phyloP scores from a whole-genome alignment of 2,329 filamentous ascomycete genomes.

The Chalaropsis ovoidea region DNA sequence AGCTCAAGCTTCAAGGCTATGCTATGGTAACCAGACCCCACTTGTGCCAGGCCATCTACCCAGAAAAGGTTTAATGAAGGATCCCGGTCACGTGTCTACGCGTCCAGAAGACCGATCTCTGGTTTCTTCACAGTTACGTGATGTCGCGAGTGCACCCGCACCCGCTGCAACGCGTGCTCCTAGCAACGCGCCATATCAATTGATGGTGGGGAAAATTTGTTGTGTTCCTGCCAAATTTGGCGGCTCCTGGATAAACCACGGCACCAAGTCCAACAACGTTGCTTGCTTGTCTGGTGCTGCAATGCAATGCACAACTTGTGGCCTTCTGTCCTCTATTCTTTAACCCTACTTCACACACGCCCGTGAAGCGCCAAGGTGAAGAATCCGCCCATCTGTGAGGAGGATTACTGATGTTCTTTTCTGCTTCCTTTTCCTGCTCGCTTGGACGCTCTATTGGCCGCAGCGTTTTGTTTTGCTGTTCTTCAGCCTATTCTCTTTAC shows the following conservation, averaged over 20 bases:
- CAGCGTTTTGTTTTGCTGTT: not conserved
- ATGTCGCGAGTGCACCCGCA: not conserved
- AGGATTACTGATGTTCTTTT: not conserved
- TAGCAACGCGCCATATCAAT: not conserved
- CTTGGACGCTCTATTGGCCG: not conserved
- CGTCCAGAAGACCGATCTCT: not conserved
- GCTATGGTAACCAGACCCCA: constrained; percentile 1
- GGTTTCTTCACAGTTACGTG: not conserved
- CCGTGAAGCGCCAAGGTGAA: not conserved
- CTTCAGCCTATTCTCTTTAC: not conserved
- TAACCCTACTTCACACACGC: not conserved
- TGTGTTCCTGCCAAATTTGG: no score
- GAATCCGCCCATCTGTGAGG: not conserved
- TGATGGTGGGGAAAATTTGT: not conserved
- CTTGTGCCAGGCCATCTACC: not conserved
- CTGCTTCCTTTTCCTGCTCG: not conserved
- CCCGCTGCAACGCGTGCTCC: not conserved
- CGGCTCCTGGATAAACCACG: not conserved
- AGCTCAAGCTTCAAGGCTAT: constrained; percentile 1
- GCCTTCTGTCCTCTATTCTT: not conserved
- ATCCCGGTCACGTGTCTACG: not conserved
- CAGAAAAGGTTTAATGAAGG: constrained; percentile 1
- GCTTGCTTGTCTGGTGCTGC: not conserved
- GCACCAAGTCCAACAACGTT: not conserved
- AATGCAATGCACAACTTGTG: no score